Base-by-base conservation (phyloP, 441 rosid species). In the California macrophylla region DNA sequence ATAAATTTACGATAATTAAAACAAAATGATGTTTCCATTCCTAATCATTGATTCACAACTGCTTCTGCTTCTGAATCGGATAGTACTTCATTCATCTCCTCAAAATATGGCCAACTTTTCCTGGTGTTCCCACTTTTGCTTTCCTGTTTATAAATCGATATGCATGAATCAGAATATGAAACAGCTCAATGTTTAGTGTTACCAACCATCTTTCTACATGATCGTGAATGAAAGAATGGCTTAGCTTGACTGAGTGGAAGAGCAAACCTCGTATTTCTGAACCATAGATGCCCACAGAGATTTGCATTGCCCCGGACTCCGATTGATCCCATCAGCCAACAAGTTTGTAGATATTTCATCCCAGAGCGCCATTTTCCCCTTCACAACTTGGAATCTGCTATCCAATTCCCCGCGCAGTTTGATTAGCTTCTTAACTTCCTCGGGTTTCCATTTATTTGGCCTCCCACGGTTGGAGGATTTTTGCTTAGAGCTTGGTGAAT, bases 351-450 rank as follows among this genome's bases (percentile, higher is more conserved):
- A 93, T 74, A 93, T 83, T 81, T 89, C 96, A 82, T 87, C 86
- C 98, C 98, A 93, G n/a, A 93, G 84, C 36, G 85, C 92, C 98
- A 91, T 93, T 79, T 96, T 84, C 61, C 96, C 92, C 82, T 85
- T 88, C 60, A 82, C 93, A 56, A 84, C 84, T 63, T 85, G 85
- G 77, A 93, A 93, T 80, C 85, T 85, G 58, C 80, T 72, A 72
- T 86, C 87, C 70, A 91, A 72, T 70, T 84, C 82, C 69, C 93
- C 86, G 1, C 97, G 89, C 81, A 79, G 71, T 82, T 82, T 74
- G 56, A 93, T 91, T 71, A 93, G 85, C 76, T 81, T 81, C 83
- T 83, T 86, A 16, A 91, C 73, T 80, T 93, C 97, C 79, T 87
- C 93, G 0, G 91, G 90, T 78, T 87, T 89, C 98, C 98, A 91